phyloP scores from a whole-genome alignment of 1,284 basidiomycete species.

The Irpex sp. region DNA sequence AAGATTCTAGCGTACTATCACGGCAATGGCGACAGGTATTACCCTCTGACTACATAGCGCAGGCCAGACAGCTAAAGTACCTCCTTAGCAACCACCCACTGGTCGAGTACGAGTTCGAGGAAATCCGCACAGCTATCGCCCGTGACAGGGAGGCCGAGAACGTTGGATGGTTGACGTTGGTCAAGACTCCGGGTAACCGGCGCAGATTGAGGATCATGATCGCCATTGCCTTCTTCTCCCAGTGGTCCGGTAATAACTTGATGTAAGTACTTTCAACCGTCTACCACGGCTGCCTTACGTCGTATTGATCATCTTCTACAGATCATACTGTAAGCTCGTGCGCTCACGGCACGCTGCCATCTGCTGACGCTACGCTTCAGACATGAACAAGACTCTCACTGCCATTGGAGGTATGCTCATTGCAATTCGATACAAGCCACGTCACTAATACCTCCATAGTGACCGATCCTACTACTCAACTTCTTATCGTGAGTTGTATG shows the following conservation, averaged over 20 bases:
- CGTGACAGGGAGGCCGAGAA: constrained; percentile 42
- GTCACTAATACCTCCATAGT: constrained; percentile 22
- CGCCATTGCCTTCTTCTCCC: constrained; percentile 59
- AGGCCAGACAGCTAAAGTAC: neutral
- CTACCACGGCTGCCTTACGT: too few species aligned
- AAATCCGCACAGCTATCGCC: constrained; percentile 54
- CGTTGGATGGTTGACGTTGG: constrained; percentile 46
- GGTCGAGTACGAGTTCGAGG: constrained; percentile 57
- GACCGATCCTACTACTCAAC: constrained; percentile 45
- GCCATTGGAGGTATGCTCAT: constrained; percentile 38
- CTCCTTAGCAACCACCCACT: constrained; percentile 45
- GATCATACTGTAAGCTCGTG: constrained; percentile 26
- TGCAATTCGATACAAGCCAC: neutral
- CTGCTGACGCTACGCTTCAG: constrained; percentile 11
- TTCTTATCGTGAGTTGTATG: constrained; percentile 34
- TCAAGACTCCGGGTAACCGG: constrained; percentile 51
- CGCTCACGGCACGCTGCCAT: neutral
- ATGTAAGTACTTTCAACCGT: constrained; percentile 30
- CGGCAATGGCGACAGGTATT: constrained; percentile 45
- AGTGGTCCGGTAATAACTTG: constrained; percentile 66
- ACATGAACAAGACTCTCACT: constrained; percentile 50
- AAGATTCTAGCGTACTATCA: constrained; percentile 51
- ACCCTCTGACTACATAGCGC: neutral
- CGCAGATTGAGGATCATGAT: constrained; percentile 51
- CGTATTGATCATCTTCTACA: constrained; percentile 7